Evolutionary conservation across 306 rosid species (phyloP).

Genomic region (Luffa acutangula): DNA sequence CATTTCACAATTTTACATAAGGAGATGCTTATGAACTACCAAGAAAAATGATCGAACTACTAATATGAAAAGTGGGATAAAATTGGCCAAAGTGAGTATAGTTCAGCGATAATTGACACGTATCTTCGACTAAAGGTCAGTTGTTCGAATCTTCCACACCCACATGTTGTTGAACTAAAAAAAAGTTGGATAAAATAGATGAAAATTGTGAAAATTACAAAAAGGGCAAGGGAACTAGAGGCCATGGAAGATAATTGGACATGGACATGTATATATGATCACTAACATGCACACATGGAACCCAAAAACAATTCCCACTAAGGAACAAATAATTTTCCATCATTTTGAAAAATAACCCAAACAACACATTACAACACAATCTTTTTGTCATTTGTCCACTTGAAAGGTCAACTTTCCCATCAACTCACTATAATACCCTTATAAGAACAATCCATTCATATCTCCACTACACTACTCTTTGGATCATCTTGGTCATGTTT

Average conservation of each 20-base stretch:
- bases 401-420: slow-evolving; percentile 42
- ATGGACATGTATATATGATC: slow-evolving; percentile 19
- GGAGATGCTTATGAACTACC: background rate
- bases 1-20: background rate
- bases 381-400: slow-evolving; percentile 46
- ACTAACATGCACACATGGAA: slow-evolving; percentile 49
- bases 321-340: slow-evolving; percentile 45
- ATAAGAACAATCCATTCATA: background rate
- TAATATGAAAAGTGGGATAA: slow-evolving; percentile 2
- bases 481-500: background rate
- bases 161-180: no score
- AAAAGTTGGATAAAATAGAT: background rate
- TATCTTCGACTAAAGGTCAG: no score
- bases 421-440: slow-evolving; percentile 2
- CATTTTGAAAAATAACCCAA: slow-evolving; percentile 12
- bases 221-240: slow-evolving; percentile 13
- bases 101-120: no score
- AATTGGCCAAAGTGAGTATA: no score
- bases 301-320: slow-evolving; percentile 48
- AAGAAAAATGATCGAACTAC: background rate
- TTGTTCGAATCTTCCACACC: no score
- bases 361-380: slow-evolving; percentile 23
- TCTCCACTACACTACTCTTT: background rate
- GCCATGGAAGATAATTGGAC: slow-evolving; percentile 24
- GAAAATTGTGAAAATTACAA: slow-evolving; percentile 26